These are phyloP conservation scores for Annona cherimola DNA, from an alignment of 164 flowering plant genomes.

Conservation along the genomic window DNA sequence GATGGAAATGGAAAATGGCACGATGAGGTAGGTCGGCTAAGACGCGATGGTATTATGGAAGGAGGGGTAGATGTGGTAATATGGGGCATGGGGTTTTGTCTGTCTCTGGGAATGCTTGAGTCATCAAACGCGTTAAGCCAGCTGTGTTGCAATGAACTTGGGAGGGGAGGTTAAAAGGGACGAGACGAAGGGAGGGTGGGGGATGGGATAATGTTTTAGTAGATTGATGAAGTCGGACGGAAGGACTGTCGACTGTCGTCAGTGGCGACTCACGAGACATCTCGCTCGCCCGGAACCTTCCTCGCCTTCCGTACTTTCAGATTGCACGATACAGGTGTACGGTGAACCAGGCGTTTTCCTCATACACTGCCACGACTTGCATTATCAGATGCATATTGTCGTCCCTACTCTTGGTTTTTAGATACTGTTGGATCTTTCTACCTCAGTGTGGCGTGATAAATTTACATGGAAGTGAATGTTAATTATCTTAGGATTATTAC, in stretches of 20 bases:
- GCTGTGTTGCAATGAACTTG: slow-evolving; percentile 6
- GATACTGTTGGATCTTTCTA: too few species aligned
- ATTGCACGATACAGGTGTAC: neutral
- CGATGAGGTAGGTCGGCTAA: too few species aligned
- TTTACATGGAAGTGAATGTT: too few species aligned
- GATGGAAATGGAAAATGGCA: too few species aligned
- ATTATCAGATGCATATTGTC: too few species aligned
- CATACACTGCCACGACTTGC: too few species aligned
- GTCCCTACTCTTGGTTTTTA: too few species aligned
- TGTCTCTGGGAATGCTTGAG: neutral
- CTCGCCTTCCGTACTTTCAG: neutral
- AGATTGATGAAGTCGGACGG: neutral
- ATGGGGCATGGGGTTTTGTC: neutral
- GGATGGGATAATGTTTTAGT: too few species aligned
- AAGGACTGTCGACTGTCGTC: neutral
- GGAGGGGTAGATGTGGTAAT: slow-evolving; percentile 5
- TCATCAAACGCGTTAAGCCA: slow-evolving; percentile 12
- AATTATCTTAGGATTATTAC: too few species aligned
- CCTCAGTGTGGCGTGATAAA: too few species aligned
- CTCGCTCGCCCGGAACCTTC: neutral
- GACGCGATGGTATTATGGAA: neutral
- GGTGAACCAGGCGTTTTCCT: too few species aligned
- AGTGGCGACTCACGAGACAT: neutral
- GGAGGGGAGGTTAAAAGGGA: neutral
- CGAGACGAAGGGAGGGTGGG: neutral